phyloP scores from a whole-genome alignment of 768 basidiomycete species.

The Boletus sensibilis region DNA sequence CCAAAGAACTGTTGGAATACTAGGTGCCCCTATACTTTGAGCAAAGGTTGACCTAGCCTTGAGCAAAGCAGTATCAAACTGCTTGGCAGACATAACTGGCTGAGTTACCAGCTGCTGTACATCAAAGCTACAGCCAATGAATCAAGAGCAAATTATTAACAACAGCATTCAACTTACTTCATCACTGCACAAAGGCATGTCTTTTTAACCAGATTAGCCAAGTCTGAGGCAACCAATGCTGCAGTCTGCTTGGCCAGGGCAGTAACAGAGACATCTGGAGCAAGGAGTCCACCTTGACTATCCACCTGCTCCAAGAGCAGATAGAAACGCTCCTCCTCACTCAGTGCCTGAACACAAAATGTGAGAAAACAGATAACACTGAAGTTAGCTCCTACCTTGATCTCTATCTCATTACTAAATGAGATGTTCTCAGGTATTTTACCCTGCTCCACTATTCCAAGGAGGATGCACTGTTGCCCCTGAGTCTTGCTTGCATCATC shows the following conservation, averaged over 20 bases:
- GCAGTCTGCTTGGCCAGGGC: conserved; percentile 84
- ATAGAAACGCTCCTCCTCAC: conserved; percentile 66
- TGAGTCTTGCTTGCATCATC: conserved; percentile 54
- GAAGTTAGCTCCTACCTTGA: conserved; percentile 52
- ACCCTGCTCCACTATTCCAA: conserved; percentile 71
- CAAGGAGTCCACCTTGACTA: conserved; percentile 42
- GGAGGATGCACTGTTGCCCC: conserved; percentile 70
- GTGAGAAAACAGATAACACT: neutral
- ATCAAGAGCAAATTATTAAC: neutral
- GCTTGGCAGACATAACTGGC: conserved; percentile 40
- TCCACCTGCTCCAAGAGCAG: conserved; percentile 49
- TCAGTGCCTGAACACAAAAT: conserved; percentile 60
- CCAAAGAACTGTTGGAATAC: conserved; percentile 94
- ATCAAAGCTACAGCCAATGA: conserved; percentile 4
- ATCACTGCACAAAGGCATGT: conserved; percentile 49
- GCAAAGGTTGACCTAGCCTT: conserved; percentile 77
- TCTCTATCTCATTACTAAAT: conserved; percentile 83
- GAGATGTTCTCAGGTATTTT: conserved; percentile 61
- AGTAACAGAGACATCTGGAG: conserved; percentile 77
- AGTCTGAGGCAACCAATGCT: conserved; percentile 80
- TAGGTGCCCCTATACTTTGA: conserved; percentile 94
- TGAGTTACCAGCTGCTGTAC: conserved; percentile 6
- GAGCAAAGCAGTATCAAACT: conserved; percentile 71
- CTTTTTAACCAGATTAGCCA: conserved; percentile 64
- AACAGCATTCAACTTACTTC: conserved; percentile 13